Conservation (phyloP, 108 stramenopile genomes). For the Fragilaria crotonensis region DNA sequence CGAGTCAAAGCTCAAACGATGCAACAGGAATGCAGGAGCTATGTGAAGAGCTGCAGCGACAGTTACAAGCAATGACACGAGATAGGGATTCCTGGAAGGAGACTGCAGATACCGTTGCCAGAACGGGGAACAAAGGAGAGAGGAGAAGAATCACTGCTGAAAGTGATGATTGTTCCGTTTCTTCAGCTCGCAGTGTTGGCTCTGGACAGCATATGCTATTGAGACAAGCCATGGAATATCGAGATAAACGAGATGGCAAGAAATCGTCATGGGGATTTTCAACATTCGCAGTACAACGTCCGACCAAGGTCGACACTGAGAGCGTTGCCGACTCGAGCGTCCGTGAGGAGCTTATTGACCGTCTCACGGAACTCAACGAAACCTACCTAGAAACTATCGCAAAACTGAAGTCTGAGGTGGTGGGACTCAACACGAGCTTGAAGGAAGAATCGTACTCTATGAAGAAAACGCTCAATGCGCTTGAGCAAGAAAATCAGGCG, state of each 20-base stretch:
- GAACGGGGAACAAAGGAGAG: not conserved
- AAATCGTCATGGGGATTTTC: not conserved
- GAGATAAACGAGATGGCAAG: not conserved
- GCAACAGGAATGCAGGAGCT: no score
- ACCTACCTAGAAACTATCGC: constrained; percentile 34
- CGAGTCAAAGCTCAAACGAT: no score
- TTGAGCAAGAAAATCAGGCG: constrained; percentile 40
- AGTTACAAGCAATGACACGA: not conserved
- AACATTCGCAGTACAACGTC: not conserved
- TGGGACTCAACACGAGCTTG: constrained; percentile 35
- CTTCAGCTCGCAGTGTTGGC: not conserved
- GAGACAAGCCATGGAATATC: not conserved
- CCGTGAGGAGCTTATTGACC: constrained; percentile 14
- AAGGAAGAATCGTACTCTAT: constrained; percentile 46
- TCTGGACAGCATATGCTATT: not conserved
- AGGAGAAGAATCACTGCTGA: not conserved
- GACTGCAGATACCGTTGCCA: not conserved
- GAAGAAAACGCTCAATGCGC: constrained; percentile 35
- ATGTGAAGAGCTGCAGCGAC: not conserved
- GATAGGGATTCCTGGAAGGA: not conserved
- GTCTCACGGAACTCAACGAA: constrained; percentile 23
- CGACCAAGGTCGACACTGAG: not conserved
- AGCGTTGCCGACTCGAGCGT: not conserved
- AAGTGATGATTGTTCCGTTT: not conserved
- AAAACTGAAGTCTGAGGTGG: constrained; percentile 40